phyloP scores from a whole-genome alignment of 2,329 filamentous ascomycete genomes.

The Sporothrix brunneoviolacea region DNA sequence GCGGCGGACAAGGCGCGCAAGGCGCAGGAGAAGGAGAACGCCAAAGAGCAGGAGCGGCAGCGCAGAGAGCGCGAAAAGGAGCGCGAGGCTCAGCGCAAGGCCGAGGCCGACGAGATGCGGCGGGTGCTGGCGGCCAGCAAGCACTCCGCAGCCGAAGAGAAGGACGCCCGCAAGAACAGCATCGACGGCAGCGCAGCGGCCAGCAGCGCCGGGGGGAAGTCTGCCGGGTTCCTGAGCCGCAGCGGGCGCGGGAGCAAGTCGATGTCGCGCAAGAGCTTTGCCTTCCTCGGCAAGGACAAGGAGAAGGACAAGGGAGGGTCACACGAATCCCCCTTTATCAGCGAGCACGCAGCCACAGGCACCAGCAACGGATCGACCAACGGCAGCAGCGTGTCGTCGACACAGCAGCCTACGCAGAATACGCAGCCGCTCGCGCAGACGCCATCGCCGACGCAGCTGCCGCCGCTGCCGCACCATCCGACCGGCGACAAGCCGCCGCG shows the following conservation, averaged over 20 bases:
- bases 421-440: not conserved
- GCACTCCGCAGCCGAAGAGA: constrained; percentile 50
- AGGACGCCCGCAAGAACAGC: constrained; percentile 40
- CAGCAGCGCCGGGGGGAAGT: constrained; percentile 23
- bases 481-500: constrained; percentile 32
- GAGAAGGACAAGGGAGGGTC: constrained; percentile 23
- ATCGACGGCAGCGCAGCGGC: constrained; percentile 28
- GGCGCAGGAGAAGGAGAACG: constrained; percentile 39
- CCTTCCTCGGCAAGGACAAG: constrained; percentile 50
- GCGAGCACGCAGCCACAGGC: constrained; percentile 7
- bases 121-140: constrained; percentile 61
- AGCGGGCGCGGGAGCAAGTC: constrained; percentile 70
- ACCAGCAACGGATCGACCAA: not conserved
- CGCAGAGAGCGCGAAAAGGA: constrained; percentile 35
- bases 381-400: not conserved
- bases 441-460: not conserved
- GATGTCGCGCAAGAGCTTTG: constrained; percentile 68
- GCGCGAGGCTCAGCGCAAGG: constrained; percentile 32
- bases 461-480: constrained; percentile 31
- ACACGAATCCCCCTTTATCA: constrained; percentile 5
- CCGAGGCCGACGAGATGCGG: constrained; percentile 56
- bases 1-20: constrained; percentile 44
- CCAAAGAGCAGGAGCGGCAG: constrained; percentile 38
- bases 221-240: constrained; percentile 49
- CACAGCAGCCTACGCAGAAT: no score